Base-by-base conservation (phyloP, 2,329 filamentous ascomycete genomes). In the Xylariaceae sp. region DNA sequence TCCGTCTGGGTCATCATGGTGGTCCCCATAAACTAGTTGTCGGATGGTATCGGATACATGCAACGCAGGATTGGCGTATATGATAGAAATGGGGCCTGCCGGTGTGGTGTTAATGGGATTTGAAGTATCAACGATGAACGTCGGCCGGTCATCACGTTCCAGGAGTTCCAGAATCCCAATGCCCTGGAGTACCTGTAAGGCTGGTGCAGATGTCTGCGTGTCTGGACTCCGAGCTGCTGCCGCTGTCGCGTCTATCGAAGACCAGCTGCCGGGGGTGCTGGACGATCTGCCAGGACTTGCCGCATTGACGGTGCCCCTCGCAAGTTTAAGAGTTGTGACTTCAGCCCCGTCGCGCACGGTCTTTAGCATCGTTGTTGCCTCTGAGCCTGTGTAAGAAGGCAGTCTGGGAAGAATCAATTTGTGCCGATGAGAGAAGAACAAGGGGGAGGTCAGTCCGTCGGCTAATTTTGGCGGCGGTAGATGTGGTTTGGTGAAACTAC, bases 121-220 rank as follows among this genome's bases (percentile, higher is more conserved):
- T 7, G 74, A 72, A 44, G 88, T 68, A 60, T 92, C 87, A 32
- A 92, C 74, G 39, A 92, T 77, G 59, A 92, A 89, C 0, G 86
- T 88, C 2, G 87, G 89, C 42, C 89, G 75, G 44, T 86, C 81
- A 63, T 94, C 89, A 57, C 87, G 80, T 62, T 92, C 87, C 38
- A 94, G 68, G 36, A 92, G 71, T 65, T 92, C 89, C 17, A 85
- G 69, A 10, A 89, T 76, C 19, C 86, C 84, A 45, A 90, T 74
- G 22, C 78, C 78, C 39, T 80, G 80, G 5, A 91, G 72, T 44
- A 82, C 70, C 45, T 82, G 75, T 40, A 81, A 55, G 5, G 75
- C 73, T 2, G 80, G 73, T 1, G 72, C 42, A 66, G 47, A 73
- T 67, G 53, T 72, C 63, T 53, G 71, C 22, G 67, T 66, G 48